Evolutionary conservation across 441 rosid genomes (phyloP).

Genomic region (Viola pubescens): DNA sequence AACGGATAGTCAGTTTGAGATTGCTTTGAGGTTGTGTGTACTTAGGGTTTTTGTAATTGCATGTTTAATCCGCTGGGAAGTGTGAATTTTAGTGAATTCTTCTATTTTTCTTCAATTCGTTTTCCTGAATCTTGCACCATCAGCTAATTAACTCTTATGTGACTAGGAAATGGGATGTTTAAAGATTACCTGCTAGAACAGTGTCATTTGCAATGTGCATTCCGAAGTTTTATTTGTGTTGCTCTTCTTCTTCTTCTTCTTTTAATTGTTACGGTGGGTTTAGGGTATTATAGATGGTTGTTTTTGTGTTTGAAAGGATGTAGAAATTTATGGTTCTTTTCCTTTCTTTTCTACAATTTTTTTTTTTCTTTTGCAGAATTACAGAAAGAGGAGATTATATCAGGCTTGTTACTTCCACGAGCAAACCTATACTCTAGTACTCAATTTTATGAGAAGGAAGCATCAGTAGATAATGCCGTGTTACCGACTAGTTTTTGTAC

Average conservation of each 20-base stretch:
- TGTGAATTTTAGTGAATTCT: neutral
- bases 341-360: neutral
- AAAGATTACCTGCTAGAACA: too few species aligned
- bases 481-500: constrained; percentile 23
- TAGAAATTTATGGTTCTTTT: neutral
- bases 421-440: constrained; percentile 29
- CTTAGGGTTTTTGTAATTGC: neutral
- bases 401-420: constrained; percentile 44
- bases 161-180: too few species aligned
- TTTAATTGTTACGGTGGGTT: too few species aligned
- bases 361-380: constrained; percentile 36
- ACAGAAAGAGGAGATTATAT: constrained; percentile 60
- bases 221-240: too few species aligned
- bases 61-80: neutral
- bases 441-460: constrained; percentile 27
- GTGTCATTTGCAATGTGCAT: too few species aligned
- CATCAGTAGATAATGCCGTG: constrained; percentile 22
- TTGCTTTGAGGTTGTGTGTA: too few species aligned
- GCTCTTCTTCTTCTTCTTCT: too few species aligned
- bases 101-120: neutral
- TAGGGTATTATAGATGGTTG: too few species aligned
- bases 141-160: too few species aligned
- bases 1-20: too few species aligned
- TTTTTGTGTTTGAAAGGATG: too few species aligned
- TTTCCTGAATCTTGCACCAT: neutral